A percentile compares a stretch with the other conserved stretches of the same genome.
phyloP scores from a whole-genome alignment of 2,329 filamentous ascomycete genomes.

The Coleophoma eucalyptorum region DNA sequence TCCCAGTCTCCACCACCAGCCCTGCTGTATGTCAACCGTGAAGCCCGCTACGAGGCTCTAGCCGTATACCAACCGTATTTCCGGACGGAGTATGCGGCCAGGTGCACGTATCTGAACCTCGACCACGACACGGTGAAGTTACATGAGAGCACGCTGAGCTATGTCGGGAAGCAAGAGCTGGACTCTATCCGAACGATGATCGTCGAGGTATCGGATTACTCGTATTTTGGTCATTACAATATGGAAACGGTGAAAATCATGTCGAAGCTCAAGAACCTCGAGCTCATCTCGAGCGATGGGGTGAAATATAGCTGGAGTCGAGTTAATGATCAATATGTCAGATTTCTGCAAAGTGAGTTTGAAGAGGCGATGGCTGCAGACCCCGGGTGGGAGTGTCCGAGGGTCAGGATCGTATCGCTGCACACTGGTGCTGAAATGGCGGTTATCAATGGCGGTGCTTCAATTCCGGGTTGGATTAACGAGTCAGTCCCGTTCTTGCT shows the following conservation, averaged over 20 bases:
- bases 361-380: conserved; percentile 9
- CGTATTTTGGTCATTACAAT: conserved; percentile 22
- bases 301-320: conserved; percentile 4
- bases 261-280: conserved; percentile 16
- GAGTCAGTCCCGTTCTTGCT: neutral
- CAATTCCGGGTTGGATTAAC: conserved; percentile 11
- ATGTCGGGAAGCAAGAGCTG: conserved; percentile 12
- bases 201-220: conserved; percentile 16
- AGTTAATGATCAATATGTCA: conserved; percentile 3
- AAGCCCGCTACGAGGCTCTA: conserved; percentile 19
- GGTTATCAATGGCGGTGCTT: conserved; percentile 13
- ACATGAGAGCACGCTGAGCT: conserved; percentile 12
- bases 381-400: conserved; percentile 20
- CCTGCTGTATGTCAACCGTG: conserved; percentile 22
- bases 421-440: conserved; percentile 10
- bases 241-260: conserved; percentile 18
- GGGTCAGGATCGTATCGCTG: conserved; percentile 13
- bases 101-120: conserved; percentile 16
- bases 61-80: conserved; percentile 13
- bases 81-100: conserved; percentile 6
- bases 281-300: conserved; percentile 8
- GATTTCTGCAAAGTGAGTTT: conserved; percentile 14
- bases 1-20: conserved; percentile 18
- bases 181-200: conserved; percentile 11
- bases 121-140: conserved; percentile 15